Base-by-base conservation (phyloP, 2,329 filamentous ascomycete species). In the Didymella lethalis region DNA sequence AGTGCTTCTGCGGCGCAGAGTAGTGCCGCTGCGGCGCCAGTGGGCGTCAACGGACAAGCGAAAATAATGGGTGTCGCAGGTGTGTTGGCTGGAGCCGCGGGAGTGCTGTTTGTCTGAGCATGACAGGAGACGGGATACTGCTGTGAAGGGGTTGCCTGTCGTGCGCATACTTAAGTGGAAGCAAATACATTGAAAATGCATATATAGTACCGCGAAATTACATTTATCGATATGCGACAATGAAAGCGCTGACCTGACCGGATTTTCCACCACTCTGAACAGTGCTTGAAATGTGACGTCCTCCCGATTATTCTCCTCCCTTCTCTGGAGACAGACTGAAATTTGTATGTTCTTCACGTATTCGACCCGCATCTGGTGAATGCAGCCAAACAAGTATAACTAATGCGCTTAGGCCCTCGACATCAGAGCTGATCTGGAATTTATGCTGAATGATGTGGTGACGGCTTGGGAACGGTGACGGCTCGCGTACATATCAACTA, bases 81-180 rank as follows among this genome's bases (percentile, higher is more conserved):
- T 1, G 65, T 50, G 5, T 46, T 67, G 46, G 64, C 58, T 8
- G 65, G 67, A 14, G 65, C 64, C n/a, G 67, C 61, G 12, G 67
- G 65, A 0, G 59, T 64, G 28, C 18, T 69, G 36, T 59, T 67
- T 38, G 31, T 66, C 7, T 68, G 46, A 59, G 25, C 16, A 7
- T 34, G 7, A 7, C 12, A 28, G 7, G 12, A 7, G 8, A 3
- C n/a, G 11, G 16, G n/a, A 36, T 6, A 6, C n/a, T 6, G 7
- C 4, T 36, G 6, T n/a, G 6, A 14, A 36, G 4, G n/a, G 16
- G 32, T 36, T 8, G 16, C 32, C 16, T 8, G 32, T n/a, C 11
- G 32, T 7, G 32, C 32, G n/a, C 4, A 7, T n/a, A 36, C 7
- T n/a, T 11, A 16, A 36, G 32, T 6, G 6, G 16, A 8, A 8